These are phyloP conservation scores for Cryptococcus hybrid DNA, from an alignment of 1,284 basidiomycete species.

Conservation along the genomic window DNA sequence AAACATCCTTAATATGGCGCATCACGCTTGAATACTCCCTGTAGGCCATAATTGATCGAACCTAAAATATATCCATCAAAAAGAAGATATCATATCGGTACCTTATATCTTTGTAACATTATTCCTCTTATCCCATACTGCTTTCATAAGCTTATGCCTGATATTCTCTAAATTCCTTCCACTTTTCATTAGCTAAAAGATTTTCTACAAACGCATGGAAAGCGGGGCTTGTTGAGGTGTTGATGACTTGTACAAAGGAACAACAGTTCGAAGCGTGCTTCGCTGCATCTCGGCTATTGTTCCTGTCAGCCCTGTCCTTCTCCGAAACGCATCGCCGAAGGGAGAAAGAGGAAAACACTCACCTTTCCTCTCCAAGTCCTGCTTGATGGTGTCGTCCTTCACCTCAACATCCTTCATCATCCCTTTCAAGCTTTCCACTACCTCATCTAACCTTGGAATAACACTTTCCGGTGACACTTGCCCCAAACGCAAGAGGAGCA, in stretches of 20 bases:
- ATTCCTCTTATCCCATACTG: neutral
- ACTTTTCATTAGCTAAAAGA: conserved; percentile 38
- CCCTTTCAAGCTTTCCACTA: conserved; percentile 73
- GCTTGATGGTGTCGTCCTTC: conserved; percentile 93
- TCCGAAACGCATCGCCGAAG: neutral
- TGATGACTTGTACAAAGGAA: conserved; percentile 69
- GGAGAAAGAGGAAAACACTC: conserved; percentile 7
- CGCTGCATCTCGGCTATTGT: conserved; percentile 73
- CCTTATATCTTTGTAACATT: neutral
- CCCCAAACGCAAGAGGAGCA: conserved; percentile 89
- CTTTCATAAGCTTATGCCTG: conserved; percentile 21
- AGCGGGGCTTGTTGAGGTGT: conserved; percentile 58
- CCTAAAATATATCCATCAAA: neutral
- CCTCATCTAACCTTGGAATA: conserved; percentile 80
- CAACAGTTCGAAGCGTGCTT: conserved; percentile 79
- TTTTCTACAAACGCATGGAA: conserved; percentile 68
- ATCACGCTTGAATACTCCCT: neutral
- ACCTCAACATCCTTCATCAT: conserved; percentile 89
- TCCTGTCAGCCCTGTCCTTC: neutral
- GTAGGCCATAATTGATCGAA: neutral
- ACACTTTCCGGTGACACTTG: conserved; percentile 79
- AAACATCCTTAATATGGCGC: neutral
- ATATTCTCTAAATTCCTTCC: conserved; percentile 45
- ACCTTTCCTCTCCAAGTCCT: conserved; percentile 86
- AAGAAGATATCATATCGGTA: neutral